Percentiles rank a stretch among this genome's conserved stretches.
These are phyloP conservation scores for Blepharisma japonicum DNA, from an alignment of 73 alveolate species.

Conservation along the genomic window DNA sequence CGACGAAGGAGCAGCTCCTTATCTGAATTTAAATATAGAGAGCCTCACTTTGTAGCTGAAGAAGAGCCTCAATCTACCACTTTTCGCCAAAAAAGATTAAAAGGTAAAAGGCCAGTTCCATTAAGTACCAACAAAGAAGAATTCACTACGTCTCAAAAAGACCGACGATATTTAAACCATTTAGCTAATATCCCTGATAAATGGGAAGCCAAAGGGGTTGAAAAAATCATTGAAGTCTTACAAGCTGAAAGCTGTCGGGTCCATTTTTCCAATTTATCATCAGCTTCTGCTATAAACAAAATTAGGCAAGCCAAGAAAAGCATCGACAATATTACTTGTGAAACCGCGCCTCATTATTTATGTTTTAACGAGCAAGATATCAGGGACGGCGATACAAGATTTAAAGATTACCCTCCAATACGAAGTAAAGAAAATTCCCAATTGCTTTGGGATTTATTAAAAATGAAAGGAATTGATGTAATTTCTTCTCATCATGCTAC, in stretches of 20 bases:
- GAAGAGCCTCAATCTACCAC: too few relatives aligned
- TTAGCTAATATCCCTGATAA: constrained; percentile 18
- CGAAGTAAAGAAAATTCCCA: background rate
- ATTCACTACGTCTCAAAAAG: too few relatives aligned
- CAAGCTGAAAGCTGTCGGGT: background rate
- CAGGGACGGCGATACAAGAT: background rate
- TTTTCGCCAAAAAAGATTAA: too few relatives aligned
- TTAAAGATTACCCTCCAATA: constrained; percentile 12
- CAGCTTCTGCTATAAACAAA: constrained; percentile 8
- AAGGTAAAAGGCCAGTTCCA: too few relatives aligned
- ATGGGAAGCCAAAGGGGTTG: constrained; percentile 26
- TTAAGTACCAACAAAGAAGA: too few relatives aligned
- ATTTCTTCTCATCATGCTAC: constrained; percentile 15
- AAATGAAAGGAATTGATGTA: constrained; percentile 26
- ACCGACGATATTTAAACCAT: constrained; percentile 1
- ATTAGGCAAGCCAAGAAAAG: background rate
- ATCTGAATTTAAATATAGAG: too few relatives aligned
- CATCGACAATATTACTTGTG: background rate
- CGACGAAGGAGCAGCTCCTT: too few relatives aligned
- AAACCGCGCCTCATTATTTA: background rate
- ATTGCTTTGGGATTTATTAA: constrained; percentile 16
- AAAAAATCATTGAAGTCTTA: background rate
- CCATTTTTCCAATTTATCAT: constrained; percentile 7
- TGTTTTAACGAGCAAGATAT: background rate
- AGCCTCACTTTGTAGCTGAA: too few relatives aligned